Base-by-base conservation (phyloP, 441 rosid species). In the Metrosideros polymorpha region DNA sequence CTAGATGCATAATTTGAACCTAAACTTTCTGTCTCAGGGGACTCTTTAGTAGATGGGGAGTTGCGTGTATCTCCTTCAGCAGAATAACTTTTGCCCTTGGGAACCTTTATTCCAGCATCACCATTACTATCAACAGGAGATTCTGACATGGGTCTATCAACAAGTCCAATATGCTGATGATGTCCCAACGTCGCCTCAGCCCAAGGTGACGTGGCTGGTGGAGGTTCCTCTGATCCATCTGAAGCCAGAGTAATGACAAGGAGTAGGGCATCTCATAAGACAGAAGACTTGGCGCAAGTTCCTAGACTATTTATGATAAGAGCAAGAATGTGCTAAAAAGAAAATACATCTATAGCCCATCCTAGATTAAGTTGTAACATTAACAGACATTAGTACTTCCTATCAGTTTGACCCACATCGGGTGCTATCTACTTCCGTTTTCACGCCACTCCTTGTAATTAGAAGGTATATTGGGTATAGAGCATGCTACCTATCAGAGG, bases 141-240 rank as follows among this genome's bases (percentile, higher is more conserved):
- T 71, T 89, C 90, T 61, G 88, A 83, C 50, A 89, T 53, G 47
- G 84, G 84, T 88, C 86, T 84, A 87, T 92, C 92, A 47, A 89
- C 89, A 84, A 89, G 29, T 82, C 82, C 86, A 47, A 92, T 87
- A 63, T 50, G 88, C 53, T 52, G 83, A 79, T 82, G 83, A 17
- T 61, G 45, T 83, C 75, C 87, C 30, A 43, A 12, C 63, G 88
- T 89, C 61, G 87, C 82, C 88, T 91, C 92, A 82, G 85, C 86
- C 88, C 85, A 87, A 57, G 91, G 86, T 83, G 93, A 91, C 83
- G 82, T 56, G 82, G 87, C 90, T 77, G 76, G 83, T 59, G 88
- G 85, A 84, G n/a, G 85, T 50, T 8, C 90, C 51, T 61, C 86
- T 87, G 93, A 89, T 85, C 87, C 92, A 91, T 91, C 95, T 91